Conservation (phyloP, 2,329 filamentous ascomycete species). For the Aspergillus nomiae region DNA sequence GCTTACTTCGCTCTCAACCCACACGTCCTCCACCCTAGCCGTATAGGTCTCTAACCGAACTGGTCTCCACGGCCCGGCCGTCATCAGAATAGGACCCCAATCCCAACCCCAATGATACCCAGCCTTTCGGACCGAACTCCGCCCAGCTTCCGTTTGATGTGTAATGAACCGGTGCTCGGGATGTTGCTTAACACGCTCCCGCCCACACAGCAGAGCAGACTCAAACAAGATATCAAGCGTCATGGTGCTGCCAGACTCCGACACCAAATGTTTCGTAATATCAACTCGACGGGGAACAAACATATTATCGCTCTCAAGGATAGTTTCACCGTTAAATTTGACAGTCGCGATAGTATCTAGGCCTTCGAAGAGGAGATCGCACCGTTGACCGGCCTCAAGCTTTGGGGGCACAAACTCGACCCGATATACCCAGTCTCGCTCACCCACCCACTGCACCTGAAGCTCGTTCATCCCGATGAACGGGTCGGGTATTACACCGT, state of each 20-base stretch:
- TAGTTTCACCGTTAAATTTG: constrained; percentile 24
- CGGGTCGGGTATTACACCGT: constrained; percentile 52
- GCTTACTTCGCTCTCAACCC: constrained; percentile 40
- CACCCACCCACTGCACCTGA: constrained; percentile 72
- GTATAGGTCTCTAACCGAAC: constrained; percentile 65
- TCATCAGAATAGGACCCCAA: constrained; percentile 66
- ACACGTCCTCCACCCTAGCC: constrained; percentile 60
- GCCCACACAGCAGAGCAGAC: constrained; percentile 45
- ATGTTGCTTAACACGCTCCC: constrained; percentile 42
- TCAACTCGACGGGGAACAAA: constrained; percentile 71
- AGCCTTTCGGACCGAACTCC: constrained; percentile 60
- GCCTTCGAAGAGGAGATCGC: constrained; percentile 48
- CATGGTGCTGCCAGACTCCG: constrained; percentile 34
- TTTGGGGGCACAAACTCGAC: constrained; percentile 55
- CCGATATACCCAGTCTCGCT: constrained; percentile 69
- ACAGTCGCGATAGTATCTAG: no score
- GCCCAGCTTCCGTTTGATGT: constrained; percentile 46
- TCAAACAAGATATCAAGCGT: constrained; percentile 51
- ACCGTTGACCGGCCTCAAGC: constrained; percentile 48
- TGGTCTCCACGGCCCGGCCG: constrained; percentile 66
- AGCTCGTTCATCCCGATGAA: constrained; percentile 74
- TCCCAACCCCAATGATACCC: constrained; percentile 73
- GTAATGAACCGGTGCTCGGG: constrained; percentile 48
- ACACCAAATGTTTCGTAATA: constrained; percentile 56
- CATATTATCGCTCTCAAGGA: constrained; percentile 76